Conservation (phyloP, 371 early-diverging fungal genomes). For the Apophysomyces trapeziformis region DNA sequence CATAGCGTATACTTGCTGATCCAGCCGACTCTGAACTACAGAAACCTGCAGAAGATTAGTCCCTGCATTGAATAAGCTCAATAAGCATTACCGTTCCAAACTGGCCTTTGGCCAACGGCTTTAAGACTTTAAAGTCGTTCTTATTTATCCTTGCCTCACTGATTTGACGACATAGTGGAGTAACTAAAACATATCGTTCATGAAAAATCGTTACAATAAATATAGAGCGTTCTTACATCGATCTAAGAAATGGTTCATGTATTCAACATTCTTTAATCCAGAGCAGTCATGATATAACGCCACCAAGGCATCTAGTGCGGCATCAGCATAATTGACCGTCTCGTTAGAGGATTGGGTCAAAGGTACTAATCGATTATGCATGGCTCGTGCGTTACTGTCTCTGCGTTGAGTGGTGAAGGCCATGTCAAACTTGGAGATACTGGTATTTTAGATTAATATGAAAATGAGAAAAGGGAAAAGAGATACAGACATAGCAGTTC, state of each 20-base stretch:
- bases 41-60: slow-evolving; percentile 11
- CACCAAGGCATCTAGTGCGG: slow-evolving; percentile 22
- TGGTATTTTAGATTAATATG: neutral
- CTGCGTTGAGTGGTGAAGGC: neutral
- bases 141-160: slow-evolving; percentile 71
- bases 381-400: slow-evolving; percentile 1
- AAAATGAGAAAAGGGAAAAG: neutral
- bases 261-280: neutral
- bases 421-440: neutral
- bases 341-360: slow-evolving; percentile 3
- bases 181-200: slow-evolving; percentile 49
- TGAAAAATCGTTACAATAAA: neutral
- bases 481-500: slow-evolving; percentile 5
- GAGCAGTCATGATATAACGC: slow-evolving; percentile 21
- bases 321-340: slow-evolving; percentile 10
- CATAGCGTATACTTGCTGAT: slow-evolving; percentile 90
- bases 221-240: slow-evolving; percentile 17
- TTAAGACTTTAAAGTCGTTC: slow-evolving; percentile 86
- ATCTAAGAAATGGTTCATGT: slow-evolving; percentile 12
- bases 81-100: slow-evolving; percentile 78
- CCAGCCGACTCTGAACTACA: slow-evolving; percentile 32
- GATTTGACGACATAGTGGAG: slow-evolving; percentile 57
- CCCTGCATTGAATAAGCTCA: neutral
- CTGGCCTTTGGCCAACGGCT: slow-evolving; percentile 89
- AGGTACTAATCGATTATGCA: slow-evolving; percentile 13